Base-by-base conservation (phyloP, 2,329 filamentous ascomycete genomes). In the Allantophomopsis lycopodina region DNA sequence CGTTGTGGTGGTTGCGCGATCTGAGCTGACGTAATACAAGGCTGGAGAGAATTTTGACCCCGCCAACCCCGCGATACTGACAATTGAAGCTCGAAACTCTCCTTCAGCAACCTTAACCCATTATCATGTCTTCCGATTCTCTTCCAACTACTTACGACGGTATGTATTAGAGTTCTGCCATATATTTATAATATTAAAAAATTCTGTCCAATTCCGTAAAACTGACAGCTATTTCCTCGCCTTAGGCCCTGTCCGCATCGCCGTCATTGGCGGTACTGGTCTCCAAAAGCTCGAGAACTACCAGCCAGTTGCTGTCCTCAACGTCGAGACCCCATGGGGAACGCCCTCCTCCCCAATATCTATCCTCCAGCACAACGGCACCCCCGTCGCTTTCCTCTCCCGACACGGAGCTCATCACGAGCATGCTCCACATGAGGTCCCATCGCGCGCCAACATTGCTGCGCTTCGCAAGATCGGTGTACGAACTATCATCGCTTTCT, bases 371-470 rank as follows among this genome's bases (percentile, higher is more conserved):
- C 89, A 95, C 70, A 72, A 76, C 47, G 82, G 82, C 49, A 76
- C 79, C 34, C 76, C 83, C 46, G 75, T 98, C 46, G 91, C 91
- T 41, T 98, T 98, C 69, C 76, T 98, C 50, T 86, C 88, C 46
- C 86, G 91, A 35, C 91, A 98, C 63, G 91, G 91, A 48, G 59
- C 77, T 11, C 71, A 91, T 72, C 91, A 98, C 66, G 75, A 95
- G 61, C 71, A 83, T 49, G 86, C 88, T 5, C 91, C 91, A 0
- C 88, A 95, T 57, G 91, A 98, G 63, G 83, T 98, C n/a, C 87
- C 88, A 43, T 76, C 79, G 48, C 85, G 85, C 47, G 91, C 91
- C 62, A 98, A 96, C 68, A 94, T 98, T 54, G 89, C 91, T n/a
- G 91, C 91, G n/a, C 71, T 98, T 46, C 80, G 91, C 48, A 79